A percentile compares a stretch with the other conserved stretches of the same genome.
Conservation (phyloP, 2,329 filamentous ascomycete genomes). For the Metarhizium humberi region DNA sequence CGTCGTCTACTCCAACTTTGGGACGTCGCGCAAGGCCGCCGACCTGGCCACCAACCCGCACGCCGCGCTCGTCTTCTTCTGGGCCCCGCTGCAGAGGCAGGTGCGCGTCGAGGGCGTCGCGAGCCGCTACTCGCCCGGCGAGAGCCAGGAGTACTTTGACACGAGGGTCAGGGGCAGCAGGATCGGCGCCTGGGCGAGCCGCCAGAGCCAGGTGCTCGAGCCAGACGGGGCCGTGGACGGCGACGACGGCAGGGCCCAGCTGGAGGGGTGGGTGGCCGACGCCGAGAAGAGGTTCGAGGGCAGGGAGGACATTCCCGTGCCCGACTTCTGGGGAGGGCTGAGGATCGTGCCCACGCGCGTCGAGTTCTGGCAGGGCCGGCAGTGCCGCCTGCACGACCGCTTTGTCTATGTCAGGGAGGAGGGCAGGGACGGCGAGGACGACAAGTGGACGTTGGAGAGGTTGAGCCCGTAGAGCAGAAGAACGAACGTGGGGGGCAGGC, state of each 20-base stretch:
- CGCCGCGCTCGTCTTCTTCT: slow-evolving; percentile 83
- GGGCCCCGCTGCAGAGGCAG: slow-evolving; percentile 78
- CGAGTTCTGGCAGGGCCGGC: slow-evolving; percentile 94
- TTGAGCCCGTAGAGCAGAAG: slow-evolving; percentile 51
- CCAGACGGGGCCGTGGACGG: slow-evolving; percentile 24
- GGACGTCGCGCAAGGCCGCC: slow-evolving; percentile 57
- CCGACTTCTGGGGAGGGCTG: slow-evolving; percentile 89
- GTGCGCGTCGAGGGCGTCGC: slow-evolving; percentile 77
- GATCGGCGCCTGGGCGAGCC: slow-evolving; percentile 88
- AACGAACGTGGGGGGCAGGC: not conserved
- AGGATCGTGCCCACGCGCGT: slow-evolving; percentile 76
- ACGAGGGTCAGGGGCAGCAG: slow-evolving; percentile 68
- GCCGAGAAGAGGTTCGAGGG: slow-evolving; percentile 67
- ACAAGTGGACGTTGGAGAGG: slow-evolving; percentile 58
- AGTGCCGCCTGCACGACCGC: slow-evolving; percentile 85
- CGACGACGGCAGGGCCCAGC: slow-evolving; percentile 60
- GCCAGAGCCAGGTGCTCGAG: slow-evolving; percentile 70
- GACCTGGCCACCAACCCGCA: slow-evolving; percentile 67
- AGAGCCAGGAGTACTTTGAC: slow-evolving; percentile 63
- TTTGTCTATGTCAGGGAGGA: slow-evolving; percentile 69
- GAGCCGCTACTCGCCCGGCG: slow-evolving; percentile 56
- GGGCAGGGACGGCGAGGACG: slow-evolving; percentile 19
- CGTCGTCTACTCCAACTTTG: slow-evolving; percentile 91
- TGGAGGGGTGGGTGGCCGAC: slow-evolving; percentile 72
- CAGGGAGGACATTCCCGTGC: slow-evolving; percentile 73